Conservation (phyloP, 2,329 filamentous ascomycete genomes). For the Aureobasidium sp. region DNA sequence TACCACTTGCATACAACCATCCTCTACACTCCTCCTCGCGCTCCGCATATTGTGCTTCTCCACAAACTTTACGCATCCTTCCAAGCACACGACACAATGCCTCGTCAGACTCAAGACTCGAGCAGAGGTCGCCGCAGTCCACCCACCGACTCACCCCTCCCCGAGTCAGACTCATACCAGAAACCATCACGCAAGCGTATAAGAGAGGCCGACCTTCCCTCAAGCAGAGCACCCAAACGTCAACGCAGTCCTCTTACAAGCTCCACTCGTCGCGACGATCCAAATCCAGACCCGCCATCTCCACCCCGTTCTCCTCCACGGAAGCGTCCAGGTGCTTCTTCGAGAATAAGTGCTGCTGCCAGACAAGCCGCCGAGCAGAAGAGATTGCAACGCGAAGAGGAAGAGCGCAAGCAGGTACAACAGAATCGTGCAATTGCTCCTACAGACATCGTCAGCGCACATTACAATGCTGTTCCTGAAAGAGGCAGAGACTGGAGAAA, state of each 20-base stretch:
- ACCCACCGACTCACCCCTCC: slow-evolving; percentile 2
- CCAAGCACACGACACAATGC: slow-evolving; percentile 2
- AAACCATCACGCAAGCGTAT: slow-evolving; percentile 17
- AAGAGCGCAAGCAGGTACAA: slow-evolving; percentile 45
- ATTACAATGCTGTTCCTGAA: slow-evolving; percentile 95
- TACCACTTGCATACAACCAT: neutral
- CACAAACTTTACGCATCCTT: neutral
- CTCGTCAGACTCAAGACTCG: slow-evolving; percentile 16
- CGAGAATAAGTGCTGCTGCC: slow-evolving; percentile 60
- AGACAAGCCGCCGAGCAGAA: slow-evolving; percentile 58
- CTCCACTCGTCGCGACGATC: slow-evolving; percentile 10
- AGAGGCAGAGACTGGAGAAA: slow-evolving; percentile 89
- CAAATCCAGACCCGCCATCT: slow-evolving; percentile 25
- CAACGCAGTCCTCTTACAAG: slow-evolving; percentile 17
- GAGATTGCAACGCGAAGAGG: slow-evolving; percentile 34
- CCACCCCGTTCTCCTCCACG: slow-evolving; percentile 21
- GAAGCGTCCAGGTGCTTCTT: slow-evolving; percentile 32
- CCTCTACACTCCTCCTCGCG: neutral
- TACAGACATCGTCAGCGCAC: slow-evolving; percentile 80
- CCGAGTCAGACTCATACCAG: neutral
- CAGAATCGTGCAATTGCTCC: slow-evolving; percentile 51
- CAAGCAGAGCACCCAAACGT: slow-evolving; percentile 14
- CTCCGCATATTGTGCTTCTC: neutral
- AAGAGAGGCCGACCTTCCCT: slow-evolving; percentile 14
- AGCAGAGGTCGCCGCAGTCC: slow-evolving; percentile 15